Percentiles rank a stretch among this genome's conserved stretches.
phyloP scores from a whole-genome alignment of 768 basidiomycete species.

The Tulasnella sp. region DNA sequence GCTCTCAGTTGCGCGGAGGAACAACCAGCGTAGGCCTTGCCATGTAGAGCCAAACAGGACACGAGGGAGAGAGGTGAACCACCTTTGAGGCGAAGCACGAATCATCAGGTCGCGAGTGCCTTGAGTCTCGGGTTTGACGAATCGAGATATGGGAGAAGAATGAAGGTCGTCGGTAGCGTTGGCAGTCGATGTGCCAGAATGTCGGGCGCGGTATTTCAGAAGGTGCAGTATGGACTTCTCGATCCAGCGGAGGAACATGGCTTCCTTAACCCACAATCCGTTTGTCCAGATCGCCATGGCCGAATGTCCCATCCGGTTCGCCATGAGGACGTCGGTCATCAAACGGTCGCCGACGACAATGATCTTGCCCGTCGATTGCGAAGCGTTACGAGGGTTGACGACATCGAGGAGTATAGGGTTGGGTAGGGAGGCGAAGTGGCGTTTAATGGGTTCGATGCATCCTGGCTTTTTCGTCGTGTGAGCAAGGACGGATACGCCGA shows the following conservation, averaged over 20 bases:
- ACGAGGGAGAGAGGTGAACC: background rate
- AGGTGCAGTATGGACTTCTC: constrained; percentile 3
- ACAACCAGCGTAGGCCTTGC: background rate
- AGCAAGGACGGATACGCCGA: constrained; percentile 69
- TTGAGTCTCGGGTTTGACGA: background rate
- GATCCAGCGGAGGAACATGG: constrained; percentile 15
- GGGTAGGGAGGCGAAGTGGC: constrained; percentile 43
- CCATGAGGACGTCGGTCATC: constrained; percentile 82
- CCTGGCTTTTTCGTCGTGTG: constrained; percentile 72
- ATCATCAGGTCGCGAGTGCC: background rate
- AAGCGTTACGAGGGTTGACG: background rate
- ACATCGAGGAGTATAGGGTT: constrained; percentile 16
- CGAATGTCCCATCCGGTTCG: constrained; percentile 49
- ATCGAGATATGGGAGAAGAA: background rate
- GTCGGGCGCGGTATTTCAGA: background rate
- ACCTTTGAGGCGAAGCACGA: background rate
- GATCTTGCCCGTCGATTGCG: constrained; percentile 31
- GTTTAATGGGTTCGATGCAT: constrained; percentile 56
- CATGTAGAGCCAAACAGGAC: background rate
- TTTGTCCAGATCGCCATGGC: constrained; percentile 20
- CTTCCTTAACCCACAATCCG: constrained; percentile 21
- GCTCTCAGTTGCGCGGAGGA: background rate
- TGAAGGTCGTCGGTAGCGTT: background rate
- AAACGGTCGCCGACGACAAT: constrained; percentile 84
- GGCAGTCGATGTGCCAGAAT: background rate